Evolutionary conservation across 345 rosid genomes (phyloP).

Genomic region (Pugionium cornutum): DNA sequence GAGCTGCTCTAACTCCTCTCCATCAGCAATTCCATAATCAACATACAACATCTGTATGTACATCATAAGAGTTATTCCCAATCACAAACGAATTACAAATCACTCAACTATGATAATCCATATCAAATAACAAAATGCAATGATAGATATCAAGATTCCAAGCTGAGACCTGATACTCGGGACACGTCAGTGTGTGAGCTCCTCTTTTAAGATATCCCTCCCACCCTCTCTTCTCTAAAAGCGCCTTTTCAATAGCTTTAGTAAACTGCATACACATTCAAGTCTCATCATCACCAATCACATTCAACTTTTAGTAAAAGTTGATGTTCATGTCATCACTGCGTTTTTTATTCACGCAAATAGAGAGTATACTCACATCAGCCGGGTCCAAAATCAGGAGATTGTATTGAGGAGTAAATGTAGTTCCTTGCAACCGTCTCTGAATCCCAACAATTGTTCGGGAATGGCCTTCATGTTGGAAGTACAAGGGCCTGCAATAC

Average conservation of each 20-base stretch:
- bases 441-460: constrained; percentile 79
- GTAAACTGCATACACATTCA: constrained; percentile 52
- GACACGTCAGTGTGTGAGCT: constrained; percentile 59
- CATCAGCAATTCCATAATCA: constrained; percentile 64
- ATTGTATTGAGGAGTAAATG: constrained; percentile 45
- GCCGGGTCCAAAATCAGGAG: constrained; percentile 76
- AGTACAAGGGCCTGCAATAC: constrained; percentile 68
- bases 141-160: not conserved
- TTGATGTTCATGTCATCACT: not conserved
- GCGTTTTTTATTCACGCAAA: not conserved
- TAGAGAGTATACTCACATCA: constrained; percentile 51
- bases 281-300: constrained; percentile 17
- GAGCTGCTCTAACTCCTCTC: constrained; percentile 74
- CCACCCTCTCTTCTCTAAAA: constrained; percentile 62
- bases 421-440: constrained; percentile 46
- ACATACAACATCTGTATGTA: constrained; percentile 63
- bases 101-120: not conserved
- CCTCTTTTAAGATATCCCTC: constrained; percentile 72
- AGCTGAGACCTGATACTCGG: constrained; percentile 69
- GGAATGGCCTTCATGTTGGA: constrained; percentile 87
- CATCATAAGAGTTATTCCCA: not conserved
- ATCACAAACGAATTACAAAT: not conserved
- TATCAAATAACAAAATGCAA: not conserved
- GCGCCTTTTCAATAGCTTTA: constrained; percentile 55
- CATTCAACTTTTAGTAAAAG: not conserved